These are phyloP conservation scores for Cucurbita ficifolia DNA, from an alignment of 306 rosid genomes.

Conservation along the genomic window DNA sequence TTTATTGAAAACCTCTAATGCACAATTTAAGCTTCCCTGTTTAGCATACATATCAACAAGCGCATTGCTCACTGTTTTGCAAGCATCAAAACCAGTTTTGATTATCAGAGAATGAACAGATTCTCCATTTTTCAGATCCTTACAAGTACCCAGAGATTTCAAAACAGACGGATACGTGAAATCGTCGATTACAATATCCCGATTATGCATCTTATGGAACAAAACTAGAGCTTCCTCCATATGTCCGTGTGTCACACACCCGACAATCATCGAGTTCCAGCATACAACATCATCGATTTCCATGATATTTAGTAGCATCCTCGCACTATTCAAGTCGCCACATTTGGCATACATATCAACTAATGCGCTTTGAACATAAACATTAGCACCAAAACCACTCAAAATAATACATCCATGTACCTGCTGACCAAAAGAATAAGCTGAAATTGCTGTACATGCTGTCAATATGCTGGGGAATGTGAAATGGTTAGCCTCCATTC, in stretches of 20 bases:
- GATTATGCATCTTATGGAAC: conserved; percentile 54
- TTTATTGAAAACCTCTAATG: conserved; percentile 39
- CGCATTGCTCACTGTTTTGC: conserved; percentile 60
- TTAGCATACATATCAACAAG: conserved; percentile 84
- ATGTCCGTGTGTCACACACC: conserved; percentile 57
- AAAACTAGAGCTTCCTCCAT: conserved; percentile 45
- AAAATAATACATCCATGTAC: conserved; percentile 50
- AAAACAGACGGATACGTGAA: conserved; percentile 76
- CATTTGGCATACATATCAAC: conserved; percentile 81
- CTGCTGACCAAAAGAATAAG: conserved; percentile 54
- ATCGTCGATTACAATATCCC: conserved; percentile 51
- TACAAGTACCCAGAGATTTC: conserved; percentile 33
- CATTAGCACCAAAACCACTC: conserved; percentile 58
- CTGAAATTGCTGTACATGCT: conserved; percentile 45
- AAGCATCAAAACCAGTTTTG: conserved; percentile 61
- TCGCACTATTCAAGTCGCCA: conserved; percentile 45
- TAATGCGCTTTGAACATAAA: conserved; percentile 71
- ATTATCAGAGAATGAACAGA: conserved; percentile 50
- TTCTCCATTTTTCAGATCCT: conserved; percentile 22
- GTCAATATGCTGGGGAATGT: conserved; percentile 77
- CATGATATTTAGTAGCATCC: conserved; percentile 38
- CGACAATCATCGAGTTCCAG: conserved; percentile 84
- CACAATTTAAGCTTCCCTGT: conserved; percentile 33
- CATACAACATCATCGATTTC: conserved; percentile 56
- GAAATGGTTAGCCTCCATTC: conserved; percentile 58